phyloP scores from a whole-genome alignment of 139 green algal genomes.

The Pleodorina starrii region DNA sequence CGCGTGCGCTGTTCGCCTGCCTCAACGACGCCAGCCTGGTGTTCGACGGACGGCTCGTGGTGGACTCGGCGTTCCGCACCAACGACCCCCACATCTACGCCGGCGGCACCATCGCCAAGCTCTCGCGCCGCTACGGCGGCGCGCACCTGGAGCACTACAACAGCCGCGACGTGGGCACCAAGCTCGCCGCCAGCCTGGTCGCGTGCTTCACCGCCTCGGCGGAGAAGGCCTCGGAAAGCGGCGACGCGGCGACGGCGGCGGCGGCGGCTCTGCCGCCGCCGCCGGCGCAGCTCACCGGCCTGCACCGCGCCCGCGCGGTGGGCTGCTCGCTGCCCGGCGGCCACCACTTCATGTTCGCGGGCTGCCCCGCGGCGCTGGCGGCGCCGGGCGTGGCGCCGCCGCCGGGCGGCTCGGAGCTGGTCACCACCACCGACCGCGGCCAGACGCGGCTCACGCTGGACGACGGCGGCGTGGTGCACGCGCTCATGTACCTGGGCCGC shows the following conservation, averaged over 20 bases:
- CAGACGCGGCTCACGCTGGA: constrained; percentile 55
- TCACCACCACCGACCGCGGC: constrained; percentile 55
- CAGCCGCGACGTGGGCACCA: constrained; percentile 63
- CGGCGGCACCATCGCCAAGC: constrained; percentile 71
- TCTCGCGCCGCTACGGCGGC: constrained; percentile 65
- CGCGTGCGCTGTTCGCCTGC: constrained; percentile 62
- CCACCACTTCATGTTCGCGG: constrained; percentile 63
- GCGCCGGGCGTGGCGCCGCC: constrained; percentile 37
- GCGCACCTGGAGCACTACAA: constrained; percentile 71
- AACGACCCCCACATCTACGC: constrained; percentile 74
- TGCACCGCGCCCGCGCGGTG: constrained; percentile 48
- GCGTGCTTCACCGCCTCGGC: neutral
- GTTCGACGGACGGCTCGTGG: constrained; percentile 81
- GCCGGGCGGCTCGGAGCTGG: constrained; percentile 47
- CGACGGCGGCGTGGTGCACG: constrained; percentile 31
- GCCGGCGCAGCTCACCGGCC: neutral
- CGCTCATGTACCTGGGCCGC: constrained; percentile 55
- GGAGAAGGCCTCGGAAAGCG: too few relatives aligned
- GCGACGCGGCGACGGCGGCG: neutral
- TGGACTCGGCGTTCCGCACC: constrained; percentile 75
- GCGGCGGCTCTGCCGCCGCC: neutral
- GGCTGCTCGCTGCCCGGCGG: constrained; percentile 66
- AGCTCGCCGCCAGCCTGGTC: constrained; percentile 55
- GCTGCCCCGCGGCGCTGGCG: constrained; percentile 52
- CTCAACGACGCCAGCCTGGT: constrained; percentile 71